phyloP scores from a whole-genome alignment of 345 rosid species.

The Psidium guajava region DNA sequence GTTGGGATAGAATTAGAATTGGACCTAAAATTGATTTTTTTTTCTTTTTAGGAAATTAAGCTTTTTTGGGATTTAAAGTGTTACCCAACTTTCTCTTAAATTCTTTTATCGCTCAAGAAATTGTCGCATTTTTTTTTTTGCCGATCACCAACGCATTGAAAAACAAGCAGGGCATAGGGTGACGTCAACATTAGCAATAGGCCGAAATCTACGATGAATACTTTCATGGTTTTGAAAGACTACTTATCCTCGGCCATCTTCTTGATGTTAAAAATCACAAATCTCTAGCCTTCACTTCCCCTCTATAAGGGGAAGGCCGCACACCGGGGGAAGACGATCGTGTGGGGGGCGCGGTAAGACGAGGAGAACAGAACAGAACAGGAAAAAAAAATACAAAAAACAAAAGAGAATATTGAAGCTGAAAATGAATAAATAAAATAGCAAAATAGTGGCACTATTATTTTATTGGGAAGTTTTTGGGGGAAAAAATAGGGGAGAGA shows the following conservation, averaged over 20 bases:
- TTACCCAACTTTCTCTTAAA: background rate
- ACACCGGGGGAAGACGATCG: background rate
- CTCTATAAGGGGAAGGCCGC: background rate
- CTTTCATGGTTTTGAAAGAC: background rate
- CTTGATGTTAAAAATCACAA: background rate
- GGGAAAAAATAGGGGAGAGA: background rate
- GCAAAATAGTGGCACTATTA: background rate
- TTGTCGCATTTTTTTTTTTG: fast-evolving
- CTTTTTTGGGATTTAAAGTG: background rate
- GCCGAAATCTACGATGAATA: background rate
- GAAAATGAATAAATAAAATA: background rate
- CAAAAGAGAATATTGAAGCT: too few species aligned
- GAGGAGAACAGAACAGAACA: too few species aligned
- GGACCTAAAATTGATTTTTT: background rate
- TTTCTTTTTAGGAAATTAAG: background rate
- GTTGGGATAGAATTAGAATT: background rate
- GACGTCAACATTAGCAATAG: background rate
- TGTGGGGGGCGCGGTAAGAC: too few species aligned
- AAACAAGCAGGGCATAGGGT: background rate
- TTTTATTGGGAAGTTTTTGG: background rate
- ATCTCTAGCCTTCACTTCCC: background rate
- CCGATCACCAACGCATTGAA: background rate
- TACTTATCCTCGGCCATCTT: background rate
- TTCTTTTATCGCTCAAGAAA: background rate
- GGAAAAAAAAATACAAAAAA: too few species aligned